Conservation (phyloP, 2,329 filamentous ascomycete genomes). For the Tolypocladium paradoxum region DNA sequence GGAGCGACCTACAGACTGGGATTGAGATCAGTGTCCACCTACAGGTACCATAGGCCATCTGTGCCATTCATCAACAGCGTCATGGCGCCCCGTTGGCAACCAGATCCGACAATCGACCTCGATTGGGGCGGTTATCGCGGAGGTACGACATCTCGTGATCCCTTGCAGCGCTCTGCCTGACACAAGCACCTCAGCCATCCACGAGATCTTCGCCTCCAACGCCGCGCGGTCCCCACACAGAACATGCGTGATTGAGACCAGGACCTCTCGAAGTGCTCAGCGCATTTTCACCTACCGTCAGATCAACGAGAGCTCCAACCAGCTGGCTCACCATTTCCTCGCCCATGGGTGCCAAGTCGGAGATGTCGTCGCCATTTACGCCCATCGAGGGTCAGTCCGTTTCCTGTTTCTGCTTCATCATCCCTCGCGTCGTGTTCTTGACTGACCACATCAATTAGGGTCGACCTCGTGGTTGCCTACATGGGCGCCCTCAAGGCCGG, state of each 20-base stretch:
- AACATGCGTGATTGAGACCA: slow-evolving; percentile 39
- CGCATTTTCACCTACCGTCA: slow-evolving; percentile 72
- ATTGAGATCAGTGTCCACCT: too few relatives aligned
- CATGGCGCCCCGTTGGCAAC: too few relatives aligned
- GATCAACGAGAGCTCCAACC: slow-evolving; percentile 76
- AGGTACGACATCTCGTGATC: too few relatives aligned
- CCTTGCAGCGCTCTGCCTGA: too few relatives aligned
- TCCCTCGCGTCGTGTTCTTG: too few relatives aligned
- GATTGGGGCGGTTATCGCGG: slow-evolving; percentile 56
- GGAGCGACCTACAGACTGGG: too few relatives aligned
- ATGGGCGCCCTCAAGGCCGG: slow-evolving; percentile 63
- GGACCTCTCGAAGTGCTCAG: slow-evolving; percentile 35
- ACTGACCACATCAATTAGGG: too few relatives aligned
- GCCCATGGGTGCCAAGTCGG: slow-evolving; percentile 62
- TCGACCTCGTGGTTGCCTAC: slow-evolving; percentile 55
- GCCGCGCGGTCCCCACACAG: slow-evolving; percentile 56
- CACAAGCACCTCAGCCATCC: too few relatives aligned
- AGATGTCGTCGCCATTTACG: slow-evolving; percentile 90
- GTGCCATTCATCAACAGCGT: too few relatives aligned
- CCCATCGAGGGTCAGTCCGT: slow-evolving; percentile 63
- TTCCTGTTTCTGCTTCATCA: too few relatives aligned
- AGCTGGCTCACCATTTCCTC: slow-evolving; percentile 68
- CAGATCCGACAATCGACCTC: slow-evolving; percentile 57
- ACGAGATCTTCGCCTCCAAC: slow-evolving; percentile 57
- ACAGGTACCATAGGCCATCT: too few relatives aligned